Evolutionary conservation across 2,329 filamentous ascomycete species (phyloP), one percentile per base, ranked within the genome.

Genomic region (Hypoxylon sp.): DNA sequence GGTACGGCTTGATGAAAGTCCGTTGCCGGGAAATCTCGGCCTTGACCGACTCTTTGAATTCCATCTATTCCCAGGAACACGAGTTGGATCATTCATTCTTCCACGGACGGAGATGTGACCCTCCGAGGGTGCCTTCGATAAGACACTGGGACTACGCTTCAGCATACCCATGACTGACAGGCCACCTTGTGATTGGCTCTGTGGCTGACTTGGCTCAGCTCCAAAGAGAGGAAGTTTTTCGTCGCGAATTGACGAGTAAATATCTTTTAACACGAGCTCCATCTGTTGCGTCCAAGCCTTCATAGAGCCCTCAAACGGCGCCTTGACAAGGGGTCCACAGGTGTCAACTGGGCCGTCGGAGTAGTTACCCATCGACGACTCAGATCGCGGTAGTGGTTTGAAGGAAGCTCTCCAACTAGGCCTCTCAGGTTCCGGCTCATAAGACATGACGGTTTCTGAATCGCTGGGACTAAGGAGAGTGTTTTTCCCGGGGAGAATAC

Each of bases 111-210:
- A 92, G 62, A 87, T 86, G 65, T 89, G 88, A 60, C 88, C 89
- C 73, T 98, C 96, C 0, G 96, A 98, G 0, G 94, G 94, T 31
- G 94, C 90, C 81, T 97, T 98, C 85, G 95, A 98, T 66, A 98
- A 85, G 5, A 96, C 93, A 77, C 95, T 98, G 0, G 95, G 95
- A 46, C 90, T 94, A 50, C 96, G 91, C 77, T 94, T 94, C 49
- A 98, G 85, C 82, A 93, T 90, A 64, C 87, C 86, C 76, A 92
- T 90, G 11, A 95, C 91, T 2, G 94, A 91, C 30, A 98, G 85
- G 55, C 87, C 89, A 76, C 86, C 90, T 44, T 88, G 86, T 2
- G 85, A 84, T n/a, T 81, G 77, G 10, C 77, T 79, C 68, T 73
- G 76, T 76, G 80, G 78, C 74, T 83, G 77, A 75, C 86, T 79